Evolutionary conservation across 2,329 filamentous ascomycete genomes (phyloP), one percentile per base, ranked within the genome.

Genomic region (Penicillium sclerotigenum): DNA sequence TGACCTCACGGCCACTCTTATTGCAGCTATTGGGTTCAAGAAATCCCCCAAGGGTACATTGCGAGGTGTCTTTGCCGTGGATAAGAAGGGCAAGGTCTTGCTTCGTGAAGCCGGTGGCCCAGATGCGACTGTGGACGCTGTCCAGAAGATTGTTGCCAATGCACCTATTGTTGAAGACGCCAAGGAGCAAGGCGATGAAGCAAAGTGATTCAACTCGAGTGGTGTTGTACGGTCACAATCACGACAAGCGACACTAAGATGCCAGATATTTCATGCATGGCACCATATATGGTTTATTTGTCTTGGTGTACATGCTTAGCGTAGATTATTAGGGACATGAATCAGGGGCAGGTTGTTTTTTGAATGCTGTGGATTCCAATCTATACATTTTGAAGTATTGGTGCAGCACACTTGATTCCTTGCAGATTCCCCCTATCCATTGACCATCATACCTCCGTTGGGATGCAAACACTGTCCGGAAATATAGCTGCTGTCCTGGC

Each of bases 1-100:
- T 77, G 92, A 99, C 73, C 83, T 87, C 6, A 77, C 78, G 49
- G 84, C 82, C 28, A 86, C 84, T 2, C 82, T 99, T 57, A 96
- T 97, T 67, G 80, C 74, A 13, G 91, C 91, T 53, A 89, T 97
- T 71, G 93, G 92, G n/a, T 77, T 97, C 63, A 92, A 91, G 79
- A 97, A 97, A 79, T 74, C 80, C 8, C 88, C 89, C 43, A 89
- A 86, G 74, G 88, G 90, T 58, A 96, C 91, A 16, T 85, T 83
- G 47, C 86, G 94, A 60, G 94, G 93, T 62, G 91, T 97, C 37
- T 95, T 97, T 66, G 89, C 90, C 48, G 81, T 97, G 52, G 83
- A 89, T 73, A 95, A 94, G 79, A 72, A 81, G 24, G 92, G 91
- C 56, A 91, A 92, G 73, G 85, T 96, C 22, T 80, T 95, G 36